A percentile compares a stretch with the other conserved stretches of the same genome.
phyloP scores from a whole-genome alignment of 257 asterid species.

The Thymus quinquecostatus region DNA sequence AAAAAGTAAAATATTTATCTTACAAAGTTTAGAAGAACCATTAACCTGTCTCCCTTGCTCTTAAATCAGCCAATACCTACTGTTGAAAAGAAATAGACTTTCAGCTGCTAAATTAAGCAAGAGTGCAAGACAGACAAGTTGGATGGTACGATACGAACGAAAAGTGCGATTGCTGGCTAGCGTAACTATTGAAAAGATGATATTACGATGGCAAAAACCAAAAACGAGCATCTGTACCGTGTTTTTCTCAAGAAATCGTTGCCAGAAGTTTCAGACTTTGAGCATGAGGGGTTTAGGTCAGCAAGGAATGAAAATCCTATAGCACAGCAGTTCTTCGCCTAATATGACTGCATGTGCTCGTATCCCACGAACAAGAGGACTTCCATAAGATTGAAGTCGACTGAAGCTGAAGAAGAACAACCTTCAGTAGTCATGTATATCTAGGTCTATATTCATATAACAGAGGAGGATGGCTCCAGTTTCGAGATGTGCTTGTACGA shows the following conservation, averaged over 20 bases:
- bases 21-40: slow-evolving; percentile 25
- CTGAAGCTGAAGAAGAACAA: slow-evolving; percentile 36
- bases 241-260: slow-evolving; percentile 18
- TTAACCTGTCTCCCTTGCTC: slow-evolving; percentile 21
- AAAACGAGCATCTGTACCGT: slow-evolving; percentile 25
- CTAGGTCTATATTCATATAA: slow-evolving; percentile 23
- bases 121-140: slow-evolving; percentile 25
- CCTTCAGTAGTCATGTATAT: slow-evolving; percentile 29
- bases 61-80: slow-evolving; percentile 27
- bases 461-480: slow-evolving; percentile 20
- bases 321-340: slow-evolving; percentile 14
- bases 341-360: not conserved
- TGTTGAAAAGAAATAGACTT: slow-evolving; percentile 26
- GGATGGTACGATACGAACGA: slow-evolving; percentile 26
- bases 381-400: slow-evolving; percentile 12
- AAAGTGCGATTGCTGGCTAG: slow-evolving; percentile 24
- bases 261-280: slow-evolving; percentile 15
- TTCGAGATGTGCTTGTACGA: slow-evolving; percentile 26
- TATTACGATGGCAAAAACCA: slow-evolving; percentile 7
- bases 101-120: slow-evolving; percentile 29
- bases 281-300: slow-evolving; percentile 3
- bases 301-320: slow-evolving; percentile 1
- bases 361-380: slow-evolving; percentile 10
- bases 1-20: slow-evolving; percentile 1
- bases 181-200: not conserved